Base-by-base conservation (phyloP, 2,329 filamentous ascomycete genomes). In the Claviceps capensis region DNA sequence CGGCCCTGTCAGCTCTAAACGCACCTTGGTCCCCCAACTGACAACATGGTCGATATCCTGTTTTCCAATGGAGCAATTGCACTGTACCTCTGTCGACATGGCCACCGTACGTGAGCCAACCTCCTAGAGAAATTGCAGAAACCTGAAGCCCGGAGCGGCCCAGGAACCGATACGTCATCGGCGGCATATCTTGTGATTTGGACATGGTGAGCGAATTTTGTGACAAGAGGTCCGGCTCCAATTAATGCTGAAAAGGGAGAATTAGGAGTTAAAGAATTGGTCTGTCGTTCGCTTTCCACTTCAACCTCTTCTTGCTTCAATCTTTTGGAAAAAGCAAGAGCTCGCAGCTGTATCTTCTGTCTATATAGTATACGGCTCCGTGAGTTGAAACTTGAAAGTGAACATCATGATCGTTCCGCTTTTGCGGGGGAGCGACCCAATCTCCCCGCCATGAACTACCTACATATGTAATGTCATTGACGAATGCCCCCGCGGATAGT, bases 21-120 rank as follows among this genome's bases (percentile, higher is more conserved):
- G n/a, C 42, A 6, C 22, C 4, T 38, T 7, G 30, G 13, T 26
- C 9, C 8, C 5, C 22, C 19, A 8, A 34, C 13, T 5, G 16
- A 49, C 2, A 1, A 11, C 37, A 37, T 47, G 17, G 1, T 37
- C 11, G n/a, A 47, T 17, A 13, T 7, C 46, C 16, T 8, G 17
- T 1, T 16, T 41, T 22, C 41, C 44, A 14, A 14, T 13, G 3
- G 11, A 48, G 23, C 48, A 26, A 69, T 69, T 81, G 81, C 79
- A 62, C 81, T 77, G 52, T 69, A 81, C 81, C 79, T 62, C 81
- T 77, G 52, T 82, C 80, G 34, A 87, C 81, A 58, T 86, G 82
- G 17, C 83, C 84, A 51, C 85, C 85, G 58, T 86, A 88, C 1
- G 85, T 88, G 50, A 89, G 72, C 82, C 82, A 83, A 58, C 81